A percentile compares a stretch with the other conserved stretches of the same genome.
Conservation (phyloP, 805 yeast species). For the Myxozyma sirexii region DNA sequence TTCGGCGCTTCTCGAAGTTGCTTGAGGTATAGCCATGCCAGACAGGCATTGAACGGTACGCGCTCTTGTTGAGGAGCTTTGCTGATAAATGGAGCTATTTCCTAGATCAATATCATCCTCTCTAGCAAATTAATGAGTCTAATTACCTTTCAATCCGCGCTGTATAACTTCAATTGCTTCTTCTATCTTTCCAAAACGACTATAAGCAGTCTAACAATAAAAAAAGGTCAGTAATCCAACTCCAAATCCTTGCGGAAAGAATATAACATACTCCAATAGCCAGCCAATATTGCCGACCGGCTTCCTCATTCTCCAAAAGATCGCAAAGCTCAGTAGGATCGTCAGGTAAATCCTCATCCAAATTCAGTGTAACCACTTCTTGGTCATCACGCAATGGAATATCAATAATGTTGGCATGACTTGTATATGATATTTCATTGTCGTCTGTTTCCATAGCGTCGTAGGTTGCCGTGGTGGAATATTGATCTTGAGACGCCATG, state of each 20-base stretch:
- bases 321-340: slow-evolving; percentile 83
- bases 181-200: slow-evolving; percentile 56
- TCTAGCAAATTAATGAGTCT: not conserved
- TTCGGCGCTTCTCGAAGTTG: slow-evolving; percentile 41
- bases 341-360: slow-evolving; percentile 80
- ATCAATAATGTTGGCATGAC: slow-evolving; percentile 48
- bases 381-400: slow-evolving; percentile 77
- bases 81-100: slow-evolving; percentile 22
- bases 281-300: slow-evolving; percentile 79
- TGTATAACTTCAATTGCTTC: slow-evolving; percentile 68
- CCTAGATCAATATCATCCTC: not conserved
- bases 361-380: slow-evolving; percentile 84
- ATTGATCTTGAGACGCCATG: slow-evolving; percentile 7
- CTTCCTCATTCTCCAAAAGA: slow-evolving; percentile 77
- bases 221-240: not conserved
- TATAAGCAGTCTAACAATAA: slow-evolving; percentile 58
- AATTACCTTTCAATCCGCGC: slow-evolving; percentile 54
- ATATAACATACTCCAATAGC: slow-evolving; percentile 65
- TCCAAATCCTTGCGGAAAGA: too few relatives aligned
- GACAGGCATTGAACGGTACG: slow-evolving; percentile 59
- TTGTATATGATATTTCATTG: not conserved
- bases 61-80: slow-evolving; percentile 47
- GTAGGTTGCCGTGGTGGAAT: slow-evolving; percentile 5
- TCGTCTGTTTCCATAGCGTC: slow-evolving; percentile 5
- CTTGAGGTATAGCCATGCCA: slow-evolving; percentile 66